Percentiles rank a stretch among this genome's conserved stretches.
Evolutionary conservation across 805 yeast genomes (phyloP).

Genomic region (Kodamaea kaohsiungensis): DNA sequence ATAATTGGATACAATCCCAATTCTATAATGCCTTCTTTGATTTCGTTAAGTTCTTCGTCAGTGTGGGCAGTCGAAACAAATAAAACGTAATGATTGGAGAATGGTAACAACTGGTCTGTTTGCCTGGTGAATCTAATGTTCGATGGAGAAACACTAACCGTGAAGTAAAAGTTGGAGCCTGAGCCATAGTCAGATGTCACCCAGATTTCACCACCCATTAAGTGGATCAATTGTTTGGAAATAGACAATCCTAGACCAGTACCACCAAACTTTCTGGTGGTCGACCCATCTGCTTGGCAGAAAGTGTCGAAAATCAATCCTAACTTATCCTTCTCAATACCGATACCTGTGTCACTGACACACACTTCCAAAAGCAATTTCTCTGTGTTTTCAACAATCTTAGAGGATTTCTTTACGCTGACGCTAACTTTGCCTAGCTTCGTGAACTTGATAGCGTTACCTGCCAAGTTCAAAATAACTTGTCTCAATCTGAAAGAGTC

Average conservation of each 20-base stretch:
- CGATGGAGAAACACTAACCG: conserved; percentile 77
- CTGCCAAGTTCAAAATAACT: conserved; percentile 82
- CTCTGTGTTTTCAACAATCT: conserved; percentile 30
- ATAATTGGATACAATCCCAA: conserved; percentile 65
- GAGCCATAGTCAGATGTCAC: conserved; percentile 77
- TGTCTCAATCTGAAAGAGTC: conserved; percentile 88
- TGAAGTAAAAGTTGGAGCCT: conserved; percentile 83
- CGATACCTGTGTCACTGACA: conserved; percentile 89
- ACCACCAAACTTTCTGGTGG: conserved; percentile 91
- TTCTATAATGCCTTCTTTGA: conserved; percentile 50
- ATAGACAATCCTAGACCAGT: conserved; percentile 88
- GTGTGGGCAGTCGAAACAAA: conserved; percentile 69
- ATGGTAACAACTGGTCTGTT: conserved; percentile 69
- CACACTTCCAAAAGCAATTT: conserved; percentile 72
- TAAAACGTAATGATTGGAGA: conserved; percentile 66
- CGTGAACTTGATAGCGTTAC: conserved; percentile 88
- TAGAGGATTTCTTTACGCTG: conserved; percentile 58
- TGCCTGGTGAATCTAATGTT: conserved; percentile 60
- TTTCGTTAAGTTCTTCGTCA: conserved; percentile 48
- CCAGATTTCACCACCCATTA: conserved; percentile 96
- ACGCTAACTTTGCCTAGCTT: conserved; percentile 79
- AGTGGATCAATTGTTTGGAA: conserved; percentile 81
- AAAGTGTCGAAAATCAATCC: conserved; percentile 87
- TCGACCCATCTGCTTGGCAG: conserved; percentile 93
- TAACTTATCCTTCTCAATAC: conserved; percentile 80